These are phyloP conservation scores for Quaeritorhiza haematococci DNA, from an alignment of 371 early-diverging fungal genomes.

Conservation along the genomic window DNA sequence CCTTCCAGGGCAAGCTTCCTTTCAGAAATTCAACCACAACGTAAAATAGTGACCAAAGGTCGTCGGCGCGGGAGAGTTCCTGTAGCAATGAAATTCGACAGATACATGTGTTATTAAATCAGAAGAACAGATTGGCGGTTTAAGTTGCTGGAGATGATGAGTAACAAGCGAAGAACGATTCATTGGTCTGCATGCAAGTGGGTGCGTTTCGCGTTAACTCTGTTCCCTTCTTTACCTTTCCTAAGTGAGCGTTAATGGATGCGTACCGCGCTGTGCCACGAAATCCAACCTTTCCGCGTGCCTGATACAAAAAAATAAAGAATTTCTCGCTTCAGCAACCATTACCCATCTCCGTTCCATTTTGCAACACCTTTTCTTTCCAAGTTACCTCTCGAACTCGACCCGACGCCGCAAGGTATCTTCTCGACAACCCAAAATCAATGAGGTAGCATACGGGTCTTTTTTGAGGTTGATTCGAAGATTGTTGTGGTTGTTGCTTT, in stretches of 20 bases:
- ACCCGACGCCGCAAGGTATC: constrained; percentile 20
- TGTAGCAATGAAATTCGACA: constrained; percentile 1
- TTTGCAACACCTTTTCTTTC: too few relatives aligned
- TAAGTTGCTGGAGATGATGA: not conserved
- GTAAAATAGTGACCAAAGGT: constrained; percentile 69
- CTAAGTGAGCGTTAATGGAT: constrained; percentile 55
- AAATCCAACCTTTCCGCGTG: constrained; percentile 51
- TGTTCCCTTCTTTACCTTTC: constrained; percentile 43
- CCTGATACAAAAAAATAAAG: constrained; percentile 19
- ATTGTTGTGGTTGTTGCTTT: too few relatives aligned
- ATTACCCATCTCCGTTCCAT: too few relatives aligned
- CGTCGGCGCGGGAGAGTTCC: constrained; percentile 62
- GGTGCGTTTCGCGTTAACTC: too few relatives aligned
- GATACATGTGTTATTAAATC: too few relatives aligned
- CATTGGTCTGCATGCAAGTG: too few relatives aligned
- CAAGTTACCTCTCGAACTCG: constrained; percentile 29
- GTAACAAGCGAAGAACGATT: constrained; percentile 20
- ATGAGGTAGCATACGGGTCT: constrained; percentile 31
- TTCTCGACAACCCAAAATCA: constrained; percentile 47
- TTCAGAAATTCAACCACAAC: constrained; percentile 56
- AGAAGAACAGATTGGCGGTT: too few relatives aligned
- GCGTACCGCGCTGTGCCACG: constrained; percentile 70
- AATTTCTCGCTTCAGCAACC: too few relatives aligned
- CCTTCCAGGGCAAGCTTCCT: constrained; percentile 69
- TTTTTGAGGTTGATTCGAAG: not conserved